Percentiles rank a stretch among this genome's conserved stretches.
These are phyloP conservation scores for Aurifilum marmelostoma DNA, from an alignment of 2,329 filamentous ascomycete genomes.

Conservation along the genomic window DNA sequence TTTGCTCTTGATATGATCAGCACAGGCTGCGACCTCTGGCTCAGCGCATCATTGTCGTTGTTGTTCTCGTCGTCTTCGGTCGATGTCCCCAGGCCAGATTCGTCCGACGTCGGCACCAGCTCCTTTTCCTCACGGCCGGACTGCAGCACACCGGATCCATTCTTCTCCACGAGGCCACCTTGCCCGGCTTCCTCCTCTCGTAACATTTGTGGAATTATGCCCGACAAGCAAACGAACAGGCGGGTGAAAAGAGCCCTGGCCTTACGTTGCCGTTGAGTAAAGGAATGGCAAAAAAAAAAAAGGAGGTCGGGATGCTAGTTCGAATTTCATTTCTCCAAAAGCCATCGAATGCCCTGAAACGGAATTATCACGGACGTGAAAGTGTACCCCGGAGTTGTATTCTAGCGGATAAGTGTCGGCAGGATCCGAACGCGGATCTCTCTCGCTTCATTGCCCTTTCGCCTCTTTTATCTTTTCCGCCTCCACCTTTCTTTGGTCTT, in stretches of 20 bases:
- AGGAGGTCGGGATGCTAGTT: not conserved
- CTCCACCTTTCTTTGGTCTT: not conserved
- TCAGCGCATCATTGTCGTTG: not conserved
- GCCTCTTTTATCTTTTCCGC: not conserved
- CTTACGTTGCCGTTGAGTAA: not conserved
- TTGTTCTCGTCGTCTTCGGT: not conserved
- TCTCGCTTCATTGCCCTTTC: not conserved
- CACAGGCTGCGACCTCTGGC: not conserved
- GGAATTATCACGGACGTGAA: not conserved
- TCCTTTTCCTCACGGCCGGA: not conserved
- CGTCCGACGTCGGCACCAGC: constrained; percentile 18
- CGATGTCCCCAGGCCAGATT: constrained; percentile 9
- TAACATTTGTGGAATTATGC: not conserved
- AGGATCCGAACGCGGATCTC: not conserved
- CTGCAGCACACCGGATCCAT: not conserved
- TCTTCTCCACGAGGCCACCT: not conserved
- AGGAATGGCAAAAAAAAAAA: no score
- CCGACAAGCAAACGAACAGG: not conserved
- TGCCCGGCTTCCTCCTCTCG: not conserved
- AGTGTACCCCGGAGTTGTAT: not conserved
- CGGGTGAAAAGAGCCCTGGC: not conserved
- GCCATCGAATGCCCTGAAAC: not conserved
- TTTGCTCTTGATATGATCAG: constrained; percentile 51
- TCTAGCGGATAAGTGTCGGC: no score
- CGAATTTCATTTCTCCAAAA: not conserved